phyloP scores from a whole-genome alignment of 768 basidiomycete species.

The Leccinellum luteum region DNA sequence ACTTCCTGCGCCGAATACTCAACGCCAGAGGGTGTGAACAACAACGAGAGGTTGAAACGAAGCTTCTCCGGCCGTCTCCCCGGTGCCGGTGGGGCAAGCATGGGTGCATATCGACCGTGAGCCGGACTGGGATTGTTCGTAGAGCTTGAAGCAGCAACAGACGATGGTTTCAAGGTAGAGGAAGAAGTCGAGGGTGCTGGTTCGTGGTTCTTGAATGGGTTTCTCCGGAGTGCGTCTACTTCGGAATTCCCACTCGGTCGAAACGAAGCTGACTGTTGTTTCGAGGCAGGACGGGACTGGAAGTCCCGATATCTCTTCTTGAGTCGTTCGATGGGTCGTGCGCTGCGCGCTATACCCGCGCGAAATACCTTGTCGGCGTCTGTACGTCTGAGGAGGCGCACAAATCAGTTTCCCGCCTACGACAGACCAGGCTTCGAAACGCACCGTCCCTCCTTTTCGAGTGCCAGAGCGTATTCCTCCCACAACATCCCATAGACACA shows the following conservation, averaged over 20 bases:
- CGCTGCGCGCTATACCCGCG: constrained; percentile 77
- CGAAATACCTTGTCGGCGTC: constrained; percentile 83
- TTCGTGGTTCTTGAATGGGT: constrained; percentile 37
- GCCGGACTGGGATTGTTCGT: constrained; percentile 36
- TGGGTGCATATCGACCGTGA: constrained; percentile 59
- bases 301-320: constrained; percentile 82
- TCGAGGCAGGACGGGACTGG: constrained; percentile 46
- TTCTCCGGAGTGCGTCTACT: constrained; percentile 32
- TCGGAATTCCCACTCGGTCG: constrained; percentile 27
- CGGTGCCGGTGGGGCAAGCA: constrained; percentile 67
- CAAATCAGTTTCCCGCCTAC: constrained; percentile 4
- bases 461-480: constrained; percentile 82
- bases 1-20: constrained; percentile 89
- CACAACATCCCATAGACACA: constrained; percentile 77
- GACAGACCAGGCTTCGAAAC: constrained; percentile 22
- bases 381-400: constrained; percentile 45
- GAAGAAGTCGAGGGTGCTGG: constrained; percentile 33
- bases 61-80: constrained; percentile 72
- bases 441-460: constrained; percentile 79
- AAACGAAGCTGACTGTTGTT: constrained; percentile 23
- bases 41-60: constrained; percentile 61
- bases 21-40: constrained; percentile 71
- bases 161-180: constrained; percentile 18
- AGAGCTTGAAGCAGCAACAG: constrained; percentile 31
- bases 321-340: constrained; percentile 79